phyloP scores from a whole-genome alignment of 305 asterid species.

The Withania somnifera region DNA sequence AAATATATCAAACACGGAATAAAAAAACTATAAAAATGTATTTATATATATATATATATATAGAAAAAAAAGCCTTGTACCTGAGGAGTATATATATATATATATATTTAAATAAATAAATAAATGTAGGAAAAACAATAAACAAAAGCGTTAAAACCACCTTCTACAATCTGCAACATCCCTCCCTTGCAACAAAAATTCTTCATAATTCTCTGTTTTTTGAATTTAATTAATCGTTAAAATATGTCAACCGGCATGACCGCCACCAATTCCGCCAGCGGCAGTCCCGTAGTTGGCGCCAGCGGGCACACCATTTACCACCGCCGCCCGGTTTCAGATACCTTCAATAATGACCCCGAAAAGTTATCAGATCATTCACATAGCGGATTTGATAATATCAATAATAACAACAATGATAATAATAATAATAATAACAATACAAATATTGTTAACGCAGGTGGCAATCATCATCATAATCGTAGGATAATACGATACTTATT shows the following conservation, averaged over 20 bases:
- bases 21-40: too few relatives aligned
- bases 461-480: background rate
- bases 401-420: too few relatives aligned
- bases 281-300: slow-evolving; percentile 15
- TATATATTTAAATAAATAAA: too few relatives aligned
- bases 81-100: too few relatives aligned
- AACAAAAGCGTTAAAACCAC: too few relatives aligned
- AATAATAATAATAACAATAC: background rate
- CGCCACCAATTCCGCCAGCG: slow-evolving; percentile 19
- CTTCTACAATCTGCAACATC: too few relatives aligned
- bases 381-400: slow-evolving; percentile 1
- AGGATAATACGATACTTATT: slow-evolving; percentile 18
- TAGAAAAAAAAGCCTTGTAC: too few relatives aligned
- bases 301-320: slow-evolving; percentile 25
- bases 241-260: slow-evolving; percentile 37
- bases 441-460: background rate
- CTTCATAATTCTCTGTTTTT: background rate
- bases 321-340: slow-evolving; percentile 41
- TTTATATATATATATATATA: too few relatives aligned
- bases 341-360: slow-evolving; percentile 22
- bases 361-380: slow-evolving; percentile 18
- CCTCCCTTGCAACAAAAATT: too few relatives aligned
- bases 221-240: too few relatives aligned
- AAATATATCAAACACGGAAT: too few relatives aligned
- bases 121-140: too few relatives aligned